Base-by-base conservation (phyloP, 2,329 filamentous ascomycete genomes). In the Botrytis porri region DNA sequence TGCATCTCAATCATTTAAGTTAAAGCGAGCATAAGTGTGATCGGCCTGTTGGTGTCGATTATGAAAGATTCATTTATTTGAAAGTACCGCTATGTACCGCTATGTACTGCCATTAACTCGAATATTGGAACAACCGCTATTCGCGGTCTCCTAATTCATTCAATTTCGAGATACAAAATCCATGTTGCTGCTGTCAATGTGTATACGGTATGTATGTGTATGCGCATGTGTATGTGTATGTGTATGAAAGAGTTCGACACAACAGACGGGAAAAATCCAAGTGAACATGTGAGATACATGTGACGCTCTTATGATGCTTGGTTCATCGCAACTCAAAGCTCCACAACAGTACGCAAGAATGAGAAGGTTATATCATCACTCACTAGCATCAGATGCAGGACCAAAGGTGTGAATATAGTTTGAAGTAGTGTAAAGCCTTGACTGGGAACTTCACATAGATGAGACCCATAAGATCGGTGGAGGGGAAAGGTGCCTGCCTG, bases 281-380 rank as follows among this genome's bases (percentile, higher is more conserved):
- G 29, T 41, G 45, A 18, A 8, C 45, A 67, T 67, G 45, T 67
- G 64, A 67, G 54, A 54, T 64, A 67, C 64, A 67, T 39, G 64
- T 67, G 45, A 54, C 39, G 16, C 51, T 54, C 48, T 54, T 35
- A 54, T 39, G 16, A 54, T 51, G 35, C 64, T 54, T 54, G 45
- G 35, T 54, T 39, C 45, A 54, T 54, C 32, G 32, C 32, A n/a
- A 54, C 45, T 39, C 32, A 32, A 66, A 37, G 25, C 64, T 54
- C 45, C 45, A 66, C 45, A 20, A 29, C 64, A 67, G 64, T 32
- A 51, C 63, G 63, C 43, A 37, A 32, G 37, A 45, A 45, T 45
- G 62, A 64, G 62, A 64, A 64, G 62, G 41, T 45, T 64, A 64
- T 64, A 57, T 57, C 59, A 61, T 61, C 59, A 64, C 25, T 61